Evolutionary conservation across 345 rosid species (phyloP).

Genomic region (Acer negundo): DNA sequence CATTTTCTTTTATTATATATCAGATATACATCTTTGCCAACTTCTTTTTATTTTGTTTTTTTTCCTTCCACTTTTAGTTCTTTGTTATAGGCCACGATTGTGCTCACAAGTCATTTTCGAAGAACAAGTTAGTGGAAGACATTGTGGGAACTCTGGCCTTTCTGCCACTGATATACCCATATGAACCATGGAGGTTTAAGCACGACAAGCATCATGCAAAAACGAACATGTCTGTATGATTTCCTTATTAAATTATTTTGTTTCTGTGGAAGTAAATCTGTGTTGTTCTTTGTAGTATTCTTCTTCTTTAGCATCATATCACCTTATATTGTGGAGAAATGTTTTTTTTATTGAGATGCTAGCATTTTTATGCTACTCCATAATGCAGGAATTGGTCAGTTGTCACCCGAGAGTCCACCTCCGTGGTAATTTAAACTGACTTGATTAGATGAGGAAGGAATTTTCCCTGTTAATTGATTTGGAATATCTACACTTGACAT

Average conservation of each 20-base stretch:
- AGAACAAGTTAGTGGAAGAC: constrained; percentile 87
- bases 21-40: constrained; percentile 14
- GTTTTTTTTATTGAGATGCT: neutral
- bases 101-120: constrained; percentile 93
- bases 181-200: constrained; percentile 97
- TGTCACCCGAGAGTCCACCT: neutral
- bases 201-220: constrained; percentile 95
- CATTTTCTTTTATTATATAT: neutral
- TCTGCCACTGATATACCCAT: constrained; percentile 85
- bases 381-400: neutral
- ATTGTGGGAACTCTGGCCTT: constrained; percentile 92
- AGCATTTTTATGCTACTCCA: neutral
- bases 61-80: constrained; percentile 48
- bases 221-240: constrained; percentile 74
- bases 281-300: constrained; percentile 8
- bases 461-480: neutral
- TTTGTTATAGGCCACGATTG: constrained; percentile 99
- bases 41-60: constrained; percentile 18
- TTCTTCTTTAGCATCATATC: neutral
- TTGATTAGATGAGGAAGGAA: neutral
- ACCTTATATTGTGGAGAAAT: neutral
- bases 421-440: neutral
- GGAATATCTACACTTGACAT: neutral
- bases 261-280: constrained; percentile 1
- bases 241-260: constrained; percentile 9